Conservation (phyloP, 306 rosid genomes). For the Citrullus amarus region DNA sequence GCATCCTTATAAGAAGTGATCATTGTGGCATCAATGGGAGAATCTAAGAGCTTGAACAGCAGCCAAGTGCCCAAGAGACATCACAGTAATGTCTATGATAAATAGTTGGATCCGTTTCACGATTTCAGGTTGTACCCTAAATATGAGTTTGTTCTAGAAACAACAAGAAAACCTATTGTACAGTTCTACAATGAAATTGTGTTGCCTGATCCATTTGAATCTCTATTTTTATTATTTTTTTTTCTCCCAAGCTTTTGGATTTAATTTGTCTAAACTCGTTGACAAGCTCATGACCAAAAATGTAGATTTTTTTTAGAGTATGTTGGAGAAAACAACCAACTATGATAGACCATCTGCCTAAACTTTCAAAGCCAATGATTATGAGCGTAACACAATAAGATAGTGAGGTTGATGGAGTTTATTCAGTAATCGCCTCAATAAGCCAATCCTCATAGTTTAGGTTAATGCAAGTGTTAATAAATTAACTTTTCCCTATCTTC, state of each 20-base stretch:
- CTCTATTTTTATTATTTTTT: not conserved
- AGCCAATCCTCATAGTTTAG: not conserved
- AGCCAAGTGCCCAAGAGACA: too few relatives aligned
- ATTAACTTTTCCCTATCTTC: not conserved
- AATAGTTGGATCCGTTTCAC: conserved; percentile 81
- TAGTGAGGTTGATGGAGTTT: not conserved
- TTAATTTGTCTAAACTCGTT: conserved; percentile 35
- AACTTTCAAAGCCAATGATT: not conserved
- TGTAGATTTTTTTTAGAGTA: not conserved
- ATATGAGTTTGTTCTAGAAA: conserved; percentile 86
- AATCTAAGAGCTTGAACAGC: too few relatives aligned
- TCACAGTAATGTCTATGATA: not conserved
- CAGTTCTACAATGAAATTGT: conserved; percentile 4
- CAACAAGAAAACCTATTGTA: conserved; percentile 51
- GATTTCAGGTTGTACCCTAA: conserved; percentile 80
- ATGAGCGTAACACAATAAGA: not conserved
- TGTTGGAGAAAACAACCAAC: not conserved
- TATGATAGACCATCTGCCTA: not conserved
- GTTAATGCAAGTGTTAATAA: not conserved
- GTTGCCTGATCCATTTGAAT: conserved; percentile 67
- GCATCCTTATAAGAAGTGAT: too few relatives aligned
- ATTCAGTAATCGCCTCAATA: not conserved
- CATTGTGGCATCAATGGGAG: too few relatives aligned
- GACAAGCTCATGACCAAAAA: not conserved
- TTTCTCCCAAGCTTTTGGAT: conserved; percentile 25